Evolutionary conservation across 805 yeast genomes (phyloP).

Genomic region (Kodamaea kaohsiungensis): DNA sequence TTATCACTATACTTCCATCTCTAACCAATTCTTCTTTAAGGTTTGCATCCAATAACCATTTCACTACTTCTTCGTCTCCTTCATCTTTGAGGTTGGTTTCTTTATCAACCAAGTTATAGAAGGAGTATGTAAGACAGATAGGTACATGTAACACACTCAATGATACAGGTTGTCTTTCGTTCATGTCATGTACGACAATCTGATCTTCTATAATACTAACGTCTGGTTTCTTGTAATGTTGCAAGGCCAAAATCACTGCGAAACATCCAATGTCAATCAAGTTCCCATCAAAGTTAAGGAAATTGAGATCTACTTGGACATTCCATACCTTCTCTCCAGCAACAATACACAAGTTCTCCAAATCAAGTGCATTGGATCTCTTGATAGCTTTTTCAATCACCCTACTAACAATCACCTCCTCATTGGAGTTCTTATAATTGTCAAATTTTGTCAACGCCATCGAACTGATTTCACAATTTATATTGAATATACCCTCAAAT

Average conservation of each 20-base stretch:
- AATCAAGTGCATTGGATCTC: conserved; percentile 86
- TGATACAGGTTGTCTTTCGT: conserved; percentile 86
- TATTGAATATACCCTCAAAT: conserved; percentile 85
- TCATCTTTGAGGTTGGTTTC: conserved; percentile 70
- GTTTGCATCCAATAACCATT: conserved; percentile 73
- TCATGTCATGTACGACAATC: conserved; percentile 64
- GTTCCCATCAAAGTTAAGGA: conserved; percentile 89
- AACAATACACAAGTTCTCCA: conserved; percentile 85
- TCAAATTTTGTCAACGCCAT: conserved; percentile 90
- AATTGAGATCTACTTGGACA: conserved; percentile 86
- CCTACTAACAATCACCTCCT: conserved; percentile 78
- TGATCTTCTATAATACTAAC: conserved; percentile 62
- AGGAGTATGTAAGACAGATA: conserved; percentile 84
- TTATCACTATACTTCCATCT: conserved; percentile 79
- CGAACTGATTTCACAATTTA: conserved; percentile 83
- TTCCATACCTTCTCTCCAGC: conserved; percentile 94
- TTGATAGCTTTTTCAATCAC: conserved; percentile 89
- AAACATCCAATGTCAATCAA: conserved; percentile 87
- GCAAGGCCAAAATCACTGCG: conserved; percentile 83
- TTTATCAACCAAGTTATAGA: conserved; percentile 65
- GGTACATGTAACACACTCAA: conserved; percentile 87
- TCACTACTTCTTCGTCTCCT: conserved; percentile 51
- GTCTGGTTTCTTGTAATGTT: conserved; percentile 85
- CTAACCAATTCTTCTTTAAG: conserved; percentile 74
- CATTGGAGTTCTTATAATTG: conserved; percentile 67